Base-by-base conservation (phyloP, 1,284 basidiomycete genomes). In the Ustilago curta region DNA sequence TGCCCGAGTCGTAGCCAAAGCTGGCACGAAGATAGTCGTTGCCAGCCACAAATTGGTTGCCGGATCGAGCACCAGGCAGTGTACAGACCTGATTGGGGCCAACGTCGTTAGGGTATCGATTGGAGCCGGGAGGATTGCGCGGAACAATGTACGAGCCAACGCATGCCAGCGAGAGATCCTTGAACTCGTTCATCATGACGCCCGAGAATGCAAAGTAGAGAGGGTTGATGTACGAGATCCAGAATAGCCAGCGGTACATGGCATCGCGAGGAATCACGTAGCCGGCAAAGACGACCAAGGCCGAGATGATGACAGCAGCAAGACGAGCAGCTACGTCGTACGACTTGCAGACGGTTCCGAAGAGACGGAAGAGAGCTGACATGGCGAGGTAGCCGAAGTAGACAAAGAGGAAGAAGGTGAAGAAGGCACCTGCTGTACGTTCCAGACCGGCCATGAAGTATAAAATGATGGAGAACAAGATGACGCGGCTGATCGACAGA, bases 391-490 rank as follows among this genome's bases (percentile, higher is more conserved):
- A 75, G n/a, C 74, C 73, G 21, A 83, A 56, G 54, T 81, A 75
- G 32, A 71, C 60, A 37, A 71, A 71, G 21, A 83, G 29, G 44
- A 70, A 81, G 58, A 75, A 85, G 53, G 75, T 82, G 59, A 84
- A 85, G 63, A 81, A 85, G 29, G 76, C 79, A 11, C 77, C 88
- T 0, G 87, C 86, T 47, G 84, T 76, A 64, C 89, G 88, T 39
- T 76, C 60, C 7, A 92, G 85, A 8, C 88, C 88, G 39, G 89
- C 88, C 83, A 92, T 86, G 82, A 91, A 91, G 82, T 91, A 92
- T 19, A 92, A 76, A 31, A 91, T 85, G 59, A 91, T 83, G 35
- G 83, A 79, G 81, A 90, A 91, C 14, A 88, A 64, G 32, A 88
- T 56, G 25, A 88, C 81, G 8, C 87, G 90, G 31, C 87, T 42